These are phyloP conservation scores for Alternaria incomplexa DNA, from an alignment of 2,329 filamentous ascomycete genomes.

Conservation along the genomic window DNA sequence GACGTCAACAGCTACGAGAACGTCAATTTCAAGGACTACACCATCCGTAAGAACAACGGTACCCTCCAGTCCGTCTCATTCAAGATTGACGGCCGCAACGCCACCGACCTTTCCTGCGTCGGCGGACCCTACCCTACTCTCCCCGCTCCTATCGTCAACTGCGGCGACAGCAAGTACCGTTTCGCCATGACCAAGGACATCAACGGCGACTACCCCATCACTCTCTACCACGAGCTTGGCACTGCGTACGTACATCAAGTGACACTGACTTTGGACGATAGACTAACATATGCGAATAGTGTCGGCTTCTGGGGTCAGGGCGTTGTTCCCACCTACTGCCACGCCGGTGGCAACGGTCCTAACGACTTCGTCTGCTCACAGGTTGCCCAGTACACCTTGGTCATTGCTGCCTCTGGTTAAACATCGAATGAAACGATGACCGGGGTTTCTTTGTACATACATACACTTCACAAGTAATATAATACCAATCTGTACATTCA, in stretches of 20 bases:
- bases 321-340: constrained; percentile 25
- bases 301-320: constrained; percentile 7
- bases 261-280: not conserved
- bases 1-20: constrained; percentile 23
- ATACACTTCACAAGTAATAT: not conserved
- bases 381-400: constrained; percentile 14
- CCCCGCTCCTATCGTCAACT: constrained; percentile 19
- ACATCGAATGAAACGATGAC: not conserved
- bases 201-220: constrained; percentile 9
- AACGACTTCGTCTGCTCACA: constrained; percentile 28
- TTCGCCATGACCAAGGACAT: constrained; percentile 14
- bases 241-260: not conserved
- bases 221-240: constrained; percentile 25
- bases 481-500: not conserved
- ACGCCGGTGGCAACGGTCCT: constrained; percentile 23
- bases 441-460: not conserved
- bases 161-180: constrained; percentile 26
- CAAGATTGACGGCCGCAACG: constrained; percentile 28
- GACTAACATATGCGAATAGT: not conserved
- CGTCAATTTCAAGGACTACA: constrained; percentile 27
- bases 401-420: constrained; percentile 10
- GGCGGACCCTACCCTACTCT: constrained; percentile 15
- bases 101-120: constrained; percentile 16
- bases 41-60: constrained; percentile 24
- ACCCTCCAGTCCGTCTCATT: constrained; percentile 24